A percentile compares a stretch with the other conserved stretches of the same genome.
These are phyloP conservation scores for Conoideocrella luteorostrata DNA, from an alignment of 2,329 filamentous ascomycete genomes.

Conservation along the genomic window DNA sequence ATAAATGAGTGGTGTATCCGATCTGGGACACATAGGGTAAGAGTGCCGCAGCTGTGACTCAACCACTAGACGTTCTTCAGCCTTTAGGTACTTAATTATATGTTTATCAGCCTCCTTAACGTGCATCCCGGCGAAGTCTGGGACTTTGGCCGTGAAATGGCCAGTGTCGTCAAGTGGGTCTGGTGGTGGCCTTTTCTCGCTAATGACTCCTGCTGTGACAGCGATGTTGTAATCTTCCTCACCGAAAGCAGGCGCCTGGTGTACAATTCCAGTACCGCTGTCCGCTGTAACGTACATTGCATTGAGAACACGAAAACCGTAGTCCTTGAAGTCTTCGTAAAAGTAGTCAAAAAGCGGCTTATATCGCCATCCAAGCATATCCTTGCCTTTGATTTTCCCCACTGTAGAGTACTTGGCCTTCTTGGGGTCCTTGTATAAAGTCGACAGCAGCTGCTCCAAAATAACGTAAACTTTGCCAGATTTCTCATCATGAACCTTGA, in stretches of 20 bases:
- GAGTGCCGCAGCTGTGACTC: conserved; percentile 87
- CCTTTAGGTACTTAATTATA: conserved; percentile 85
- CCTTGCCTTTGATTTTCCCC: conserved; percentile 58
- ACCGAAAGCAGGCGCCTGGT: conserved; percentile 89
- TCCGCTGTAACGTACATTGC: conserved; percentile 83
- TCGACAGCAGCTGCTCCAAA: conserved; percentile 72
- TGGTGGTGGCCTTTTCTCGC: conserved; percentile 69
- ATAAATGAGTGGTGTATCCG: conserved; percentile 92
- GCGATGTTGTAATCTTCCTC: conserved; percentile 92
- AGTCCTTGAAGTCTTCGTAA: conserved; percentile 79
- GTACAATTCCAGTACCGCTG: conserved; percentile 88
- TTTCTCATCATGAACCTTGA: conserved; percentile 78
- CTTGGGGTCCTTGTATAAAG: conserved; percentile 74
- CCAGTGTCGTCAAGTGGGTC: conserved; percentile 86
- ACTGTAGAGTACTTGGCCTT: conserved; percentile 69
- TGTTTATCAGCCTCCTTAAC: conserved; percentile 90
- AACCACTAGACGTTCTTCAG: conserved; percentile 67
- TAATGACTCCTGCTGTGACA: conserved; percentile 69
- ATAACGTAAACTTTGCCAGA: conserved; percentile 80
- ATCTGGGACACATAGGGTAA: conserved; percentile 89
- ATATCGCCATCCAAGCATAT: conserved; percentile 72
- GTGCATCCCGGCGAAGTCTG: conserved; percentile 78
- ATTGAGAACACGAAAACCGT: conserved; percentile 74
- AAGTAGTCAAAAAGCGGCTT: conserved; percentile 87
- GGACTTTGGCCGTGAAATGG: conserved; percentile 68